Percentiles rank a stretch among this genome's conserved stretches.
Evolutionary conservation across 371 early-diverging fungal species (phyloP).

Genomic region (Syncephalastrum monosporum): DNA sequence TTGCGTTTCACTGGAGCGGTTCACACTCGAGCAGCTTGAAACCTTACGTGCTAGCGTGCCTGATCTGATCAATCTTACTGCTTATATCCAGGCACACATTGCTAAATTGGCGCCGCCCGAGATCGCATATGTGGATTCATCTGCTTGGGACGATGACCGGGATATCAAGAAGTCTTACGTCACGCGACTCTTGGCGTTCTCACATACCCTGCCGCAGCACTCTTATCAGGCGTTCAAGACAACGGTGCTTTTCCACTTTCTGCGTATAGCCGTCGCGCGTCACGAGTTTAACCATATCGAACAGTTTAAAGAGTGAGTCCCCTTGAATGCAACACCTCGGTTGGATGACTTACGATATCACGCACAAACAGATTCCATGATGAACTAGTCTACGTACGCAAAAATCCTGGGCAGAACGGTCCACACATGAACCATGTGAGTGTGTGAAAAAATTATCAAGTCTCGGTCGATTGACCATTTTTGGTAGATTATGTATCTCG

Average conservation of each 20-base stretch:
- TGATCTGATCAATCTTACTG: background rate
- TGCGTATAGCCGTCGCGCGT: constrained; percentile 25
- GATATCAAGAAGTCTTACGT: constrained; percentile 19
- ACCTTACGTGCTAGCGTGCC: background rate
- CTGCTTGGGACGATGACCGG: constrained; percentile 28
- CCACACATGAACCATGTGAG: too few species aligned
- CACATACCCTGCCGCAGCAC: constrained; percentile 14
- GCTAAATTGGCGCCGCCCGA: constrained; percentile 12
- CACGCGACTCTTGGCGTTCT: constrained; percentile 16
- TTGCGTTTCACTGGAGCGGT: background rate
- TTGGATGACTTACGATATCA: background rate
- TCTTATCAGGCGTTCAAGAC: constrained; percentile 20
- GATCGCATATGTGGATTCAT: background rate
- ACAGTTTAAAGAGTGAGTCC: constrained; percentile 22
- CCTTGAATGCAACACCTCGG: too few species aligned
- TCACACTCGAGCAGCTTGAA: constrained; percentile 13
- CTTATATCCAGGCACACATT: constrained; percentile 13
- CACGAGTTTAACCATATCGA: constrained; percentile 16
- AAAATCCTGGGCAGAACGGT: too few species aligned
- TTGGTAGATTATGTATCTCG: too few species aligned
- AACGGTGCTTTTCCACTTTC: constrained; percentile 16
- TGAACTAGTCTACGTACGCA: too few species aligned
- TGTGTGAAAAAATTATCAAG: too few species aligned
- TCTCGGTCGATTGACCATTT: too few species aligned
- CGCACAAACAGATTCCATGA: background rate